phyloP scores from a whole-genome alignment of 1,284 basidiomycete species.

The Pisolithus thermaeus region DNA sequence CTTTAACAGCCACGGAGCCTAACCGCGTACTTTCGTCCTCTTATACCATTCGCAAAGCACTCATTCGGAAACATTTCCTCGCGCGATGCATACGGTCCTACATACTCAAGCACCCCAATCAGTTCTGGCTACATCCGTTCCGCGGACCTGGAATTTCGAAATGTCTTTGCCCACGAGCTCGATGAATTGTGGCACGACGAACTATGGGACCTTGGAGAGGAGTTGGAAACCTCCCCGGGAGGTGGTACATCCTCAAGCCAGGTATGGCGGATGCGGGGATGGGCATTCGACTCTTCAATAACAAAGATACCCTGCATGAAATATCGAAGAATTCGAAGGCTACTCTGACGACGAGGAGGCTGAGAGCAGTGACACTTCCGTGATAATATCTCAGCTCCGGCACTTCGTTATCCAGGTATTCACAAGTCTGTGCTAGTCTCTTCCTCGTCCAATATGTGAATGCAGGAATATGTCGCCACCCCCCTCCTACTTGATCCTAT shows the following conservation, averaged over 20 bases:
- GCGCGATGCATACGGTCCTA: constrained; percentile 74
- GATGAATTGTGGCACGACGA: constrained; percentile 95
- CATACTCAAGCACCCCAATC: constrained; percentile 66
- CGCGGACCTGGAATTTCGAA: constrained; percentile 85
- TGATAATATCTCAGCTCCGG: constrained; percentile 82
- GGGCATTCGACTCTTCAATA: constrained; percentile 90
- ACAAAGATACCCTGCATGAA: constrained; percentile 61
- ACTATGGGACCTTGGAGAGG: constrained; percentile 77
- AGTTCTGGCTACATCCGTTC: constrained; percentile 51
- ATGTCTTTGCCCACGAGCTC: constrained; percentile 89
- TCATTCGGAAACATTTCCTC: constrained; percentile 94
- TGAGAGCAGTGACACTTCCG: constrained; percentile 42
- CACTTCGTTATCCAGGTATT: constrained; percentile 95
- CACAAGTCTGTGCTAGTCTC: constrained; percentile 1
- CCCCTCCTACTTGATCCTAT: constrained; percentile 77
- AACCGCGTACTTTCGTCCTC: constrained; percentile 67
- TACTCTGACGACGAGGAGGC: constrained; percentile 38
- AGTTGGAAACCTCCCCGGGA: constrained; percentile 45
- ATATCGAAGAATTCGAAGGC: constrained; percentile 85
- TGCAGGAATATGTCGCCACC: constrained; percentile 74
- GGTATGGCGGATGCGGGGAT: constrained; percentile 96
- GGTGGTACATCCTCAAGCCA: constrained; percentile 95
- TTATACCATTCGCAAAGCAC: constrained; percentile 86
- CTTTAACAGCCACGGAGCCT: constrained; percentile 50
- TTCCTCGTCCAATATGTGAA: constrained; percentile 6